These are phyloP conservation scores for Cantharellus cinnabarinus DNA, from an alignment of 768 basidiomycete genomes.

Conservation along the genomic window DNA sequence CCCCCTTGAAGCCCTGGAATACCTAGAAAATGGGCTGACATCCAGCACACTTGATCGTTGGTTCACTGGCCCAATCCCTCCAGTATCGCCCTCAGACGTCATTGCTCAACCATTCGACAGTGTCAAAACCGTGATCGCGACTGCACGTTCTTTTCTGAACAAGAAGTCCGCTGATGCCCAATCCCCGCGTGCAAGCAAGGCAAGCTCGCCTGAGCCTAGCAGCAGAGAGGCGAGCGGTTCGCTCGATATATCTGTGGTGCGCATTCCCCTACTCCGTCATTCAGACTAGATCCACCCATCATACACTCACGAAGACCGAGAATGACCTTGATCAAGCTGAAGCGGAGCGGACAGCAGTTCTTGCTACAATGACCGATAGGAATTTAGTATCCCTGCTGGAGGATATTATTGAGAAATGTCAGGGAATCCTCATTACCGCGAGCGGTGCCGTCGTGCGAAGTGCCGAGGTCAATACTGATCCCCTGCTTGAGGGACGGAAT, in stretches of 20 bases:
- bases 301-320: background rate
- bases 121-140: background rate
- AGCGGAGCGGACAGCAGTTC: background rate
- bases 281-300: too few relatives aligned
- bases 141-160: background rate
- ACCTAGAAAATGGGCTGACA: slow-evolving; percentile 7
- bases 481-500: background rate
- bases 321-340: background rate
- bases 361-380: background rate
- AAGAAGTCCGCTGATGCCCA: background rate
- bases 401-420: background rate
- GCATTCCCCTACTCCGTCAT: background rate
- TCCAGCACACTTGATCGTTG: slow-evolving; percentile 6
- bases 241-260: background rate
- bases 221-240: too few relatives aligned
- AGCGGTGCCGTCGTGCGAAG: background rate
- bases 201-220: too few relatives aligned
- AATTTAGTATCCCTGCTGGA: background rate
- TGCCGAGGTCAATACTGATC: background rate
- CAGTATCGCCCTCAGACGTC: background rate
- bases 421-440: background rate
- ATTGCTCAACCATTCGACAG: background rate
- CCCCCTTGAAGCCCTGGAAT: slow-evolving; percentile 8
- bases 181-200: too few relatives aligned
- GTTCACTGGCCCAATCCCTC: slow-evolving; percentile 6